A percentile compares a stretch with the other conserved stretches of the same genome.
phyloP scores from a whole-genome alignment of 1,284 basidiomycete species.

The Pulveroboletus ridleyi region DNA sequence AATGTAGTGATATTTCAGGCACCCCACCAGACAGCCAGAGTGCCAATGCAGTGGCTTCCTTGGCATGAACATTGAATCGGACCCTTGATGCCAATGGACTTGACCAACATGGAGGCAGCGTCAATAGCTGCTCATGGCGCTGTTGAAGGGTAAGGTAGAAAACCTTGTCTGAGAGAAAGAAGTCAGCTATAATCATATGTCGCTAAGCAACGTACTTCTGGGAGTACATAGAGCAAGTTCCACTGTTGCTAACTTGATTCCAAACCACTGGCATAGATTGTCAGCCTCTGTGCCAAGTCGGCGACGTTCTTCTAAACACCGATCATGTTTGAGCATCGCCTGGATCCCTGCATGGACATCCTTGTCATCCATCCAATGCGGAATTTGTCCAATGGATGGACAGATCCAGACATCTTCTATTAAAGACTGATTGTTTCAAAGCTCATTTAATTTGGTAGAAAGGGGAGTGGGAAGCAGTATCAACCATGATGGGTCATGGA shows the following conservation, averaged over 20 bases:
- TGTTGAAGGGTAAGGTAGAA: no score
- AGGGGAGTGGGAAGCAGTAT: slow-evolving; percentile 43
- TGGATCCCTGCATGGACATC: slow-evolving; percentile 32
- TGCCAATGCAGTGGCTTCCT: no score
- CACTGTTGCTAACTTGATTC: slow-evolving; percentile 24
- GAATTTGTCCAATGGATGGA: slow-evolving; percentile 12
- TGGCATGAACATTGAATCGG: no score
- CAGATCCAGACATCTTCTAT: slow-evolving; percentile 47
- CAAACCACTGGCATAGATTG: slow-evolving; percentile 22
- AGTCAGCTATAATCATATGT: no score
- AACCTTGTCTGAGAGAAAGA: no score
- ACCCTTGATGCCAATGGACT: no score
- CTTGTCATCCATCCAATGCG: no score
- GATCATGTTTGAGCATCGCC: slow-evolving; percentile 35
- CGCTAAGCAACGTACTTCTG: slow-evolving; percentile 5
- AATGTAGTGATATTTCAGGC: no score
- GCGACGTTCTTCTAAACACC: not conserved
- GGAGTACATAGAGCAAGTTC: slow-evolving; percentile 22
- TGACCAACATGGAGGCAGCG: no score
- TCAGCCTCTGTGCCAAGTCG: slow-evolving; percentile 28
- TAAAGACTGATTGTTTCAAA: slow-evolving; percentile 37
- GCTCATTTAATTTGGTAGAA: slow-evolving; percentile 4
- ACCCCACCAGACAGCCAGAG: no score
- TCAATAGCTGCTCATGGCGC: no score
- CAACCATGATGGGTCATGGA: slow-evolving; percentile 32